Base-by-base conservation (phyloP, 106 monocot species). In the Triglochin maritima region DNA sequence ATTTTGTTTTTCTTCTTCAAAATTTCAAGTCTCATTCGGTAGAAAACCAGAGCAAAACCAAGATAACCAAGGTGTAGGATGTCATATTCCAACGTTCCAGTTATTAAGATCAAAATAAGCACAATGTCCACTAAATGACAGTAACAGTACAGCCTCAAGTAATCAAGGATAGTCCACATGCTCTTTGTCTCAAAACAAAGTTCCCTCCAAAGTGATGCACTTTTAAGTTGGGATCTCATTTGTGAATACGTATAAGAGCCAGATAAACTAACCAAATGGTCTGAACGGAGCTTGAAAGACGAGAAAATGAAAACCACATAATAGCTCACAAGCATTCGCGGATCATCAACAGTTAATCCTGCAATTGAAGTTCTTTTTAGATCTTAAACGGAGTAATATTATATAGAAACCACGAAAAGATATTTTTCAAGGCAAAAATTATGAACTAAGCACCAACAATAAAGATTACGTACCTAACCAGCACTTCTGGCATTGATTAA, bases 21-120 rank as follows among this genome's bases (percentile, higher is more conserved):
- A 68, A 96, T 90, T 68, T 90, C 80, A 63, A 90, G 95, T 74
- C 95, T 87, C 78, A 88, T 96, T 47, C 90, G 75, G 67, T 90
- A 87, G 76, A 90, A 96, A 78, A 90, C 73, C 72, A 96, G 68
- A 12, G 95, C 95, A 85, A 90, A 96, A 57, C 81, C 85, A 63
- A 96, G 90, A 74, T 96, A 96, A 16, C 90, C 95, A 76, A 96
- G 83, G 74, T 96, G 95, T 44, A 96, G 54, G 68, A 96, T 81
- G 76, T 96, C 95, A 85, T 96, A 96, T 64, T 96, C 95, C 64
- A 96, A 79, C 3, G 95, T 96, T 44, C 95, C 95, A 64, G 87
- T 96, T 29, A 96, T 84, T 60, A 90, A 59, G 77, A 96, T 84
- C 61, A 96, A 83, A 7, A 85, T 72, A 67, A 96, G 87, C 56